Evolutionary conservation across 1,284 basidiomycete species (phyloP).

Genomic region (Rhodotorula sp.): DNA sequence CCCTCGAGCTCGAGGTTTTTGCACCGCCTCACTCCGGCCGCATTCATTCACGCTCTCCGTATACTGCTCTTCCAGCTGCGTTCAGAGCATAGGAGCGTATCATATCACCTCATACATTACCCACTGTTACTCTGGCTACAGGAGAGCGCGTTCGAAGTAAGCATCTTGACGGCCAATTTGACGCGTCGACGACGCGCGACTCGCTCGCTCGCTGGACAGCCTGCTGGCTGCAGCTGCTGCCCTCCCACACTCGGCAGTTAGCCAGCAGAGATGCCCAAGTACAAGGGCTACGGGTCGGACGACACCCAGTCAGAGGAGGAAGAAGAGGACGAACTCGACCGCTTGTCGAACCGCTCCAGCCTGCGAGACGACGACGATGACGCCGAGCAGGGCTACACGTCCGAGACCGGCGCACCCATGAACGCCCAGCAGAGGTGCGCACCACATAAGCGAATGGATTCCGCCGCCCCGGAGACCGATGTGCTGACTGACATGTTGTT

Average conservation of each 20-base stretch:
- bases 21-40: not conserved
- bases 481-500: not conserved
- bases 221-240: too few relatives aligned
- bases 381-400: not conserved
- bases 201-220: not conserved
- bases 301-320: slow-evolving; percentile 6
- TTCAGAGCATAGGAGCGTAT: too few relatives aligned
- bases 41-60: too few relatives aligned
- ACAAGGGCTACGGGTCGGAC: slow-evolving; percentile 27
- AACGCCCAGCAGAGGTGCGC: slow-evolving; percentile 20
- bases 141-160: too few relatives aligned
- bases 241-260: not conserved
- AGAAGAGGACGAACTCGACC: slow-evolving; percentile 1
- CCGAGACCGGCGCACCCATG: slow-evolving; percentile 3
- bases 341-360: slow-evolving; percentile 1
- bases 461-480: accelerated
- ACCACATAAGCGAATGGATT: not conserved
- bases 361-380: slow-evolving; percentile 7
- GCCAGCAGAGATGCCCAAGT: slow-evolving; percentile 10
- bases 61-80: too few relatives aligned
- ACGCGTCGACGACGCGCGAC: not conserved
- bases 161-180: not conserved
- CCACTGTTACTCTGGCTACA: too few relatives aligned
- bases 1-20: not conserved
- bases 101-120: too few relatives aligned